Evolutionary conservation across 257 asterid genomes (phyloP).

Genomic region (Anisodus tanguticus): DNA sequence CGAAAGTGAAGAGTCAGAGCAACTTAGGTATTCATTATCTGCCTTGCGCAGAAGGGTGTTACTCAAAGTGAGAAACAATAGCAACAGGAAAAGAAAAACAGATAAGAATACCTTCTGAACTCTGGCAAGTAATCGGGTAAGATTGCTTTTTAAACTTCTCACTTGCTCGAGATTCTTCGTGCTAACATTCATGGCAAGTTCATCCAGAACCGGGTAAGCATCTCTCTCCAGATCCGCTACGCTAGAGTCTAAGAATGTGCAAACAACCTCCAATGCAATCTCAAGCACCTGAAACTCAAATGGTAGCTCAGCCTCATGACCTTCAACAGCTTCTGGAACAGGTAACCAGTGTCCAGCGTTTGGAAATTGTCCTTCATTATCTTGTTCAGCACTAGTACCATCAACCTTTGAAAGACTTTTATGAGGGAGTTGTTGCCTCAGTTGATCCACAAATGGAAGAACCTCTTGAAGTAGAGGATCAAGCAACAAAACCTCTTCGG

Average conservation of each 20-base stretch:
- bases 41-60: not conserved
- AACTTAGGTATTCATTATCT: not conserved
- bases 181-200: constrained; percentile 90
- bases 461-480: constrained; percentile 96
- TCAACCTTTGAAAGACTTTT: constrained; percentile 43
- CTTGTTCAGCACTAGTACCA: constrained; percentile 46
- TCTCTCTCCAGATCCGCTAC: constrained; percentile 90
- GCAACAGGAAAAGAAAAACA: constrained; percentile 29
- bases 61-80: not conserved
- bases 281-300: constrained; percentile 98
- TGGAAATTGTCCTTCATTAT: constrained; percentile 57
- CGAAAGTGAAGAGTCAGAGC: too few relatives aligned
- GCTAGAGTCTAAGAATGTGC: constrained; percentile 75
- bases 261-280: constrained; percentile 92
- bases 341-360: constrained; percentile 62
- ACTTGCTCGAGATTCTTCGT: constrained; percentile 93
- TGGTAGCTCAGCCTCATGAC: constrained; percentile 88
- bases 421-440: constrained; percentile 75
- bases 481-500: constrained; percentile 91
- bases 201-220: constrained; percentile 97
- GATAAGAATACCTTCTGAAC: constrained; percentile 78
- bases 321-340: constrained; percentile 73
- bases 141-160: constrained; percentile 90
- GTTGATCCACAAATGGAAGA: constrained; percentile 96
- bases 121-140: constrained; percentile 88